Base-by-base conservation (phyloP, 148 eudicot species). In the Vaccinium corymbosum region DNA sequence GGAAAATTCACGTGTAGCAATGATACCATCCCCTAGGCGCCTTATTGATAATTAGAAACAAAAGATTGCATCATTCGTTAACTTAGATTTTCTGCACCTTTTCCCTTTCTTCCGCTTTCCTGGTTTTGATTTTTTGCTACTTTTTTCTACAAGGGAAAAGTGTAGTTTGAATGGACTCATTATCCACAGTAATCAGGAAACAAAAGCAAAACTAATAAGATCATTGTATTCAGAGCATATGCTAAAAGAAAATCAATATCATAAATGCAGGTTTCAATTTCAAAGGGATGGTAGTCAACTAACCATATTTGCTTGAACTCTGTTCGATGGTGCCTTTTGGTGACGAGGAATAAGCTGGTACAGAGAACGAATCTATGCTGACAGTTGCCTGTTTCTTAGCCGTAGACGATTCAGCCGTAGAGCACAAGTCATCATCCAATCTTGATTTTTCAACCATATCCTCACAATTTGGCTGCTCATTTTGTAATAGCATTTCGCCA, bases 331-430 rank as follows among this genome's bases (percentile, higher is more conserved):
- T 79, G 68, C 81, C 55, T 73, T 87, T 79, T 0, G 90, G 76
- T 55, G 88, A 80, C 0, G 78, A 80, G 62, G 91, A 88, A 90
- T 81, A 89, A 51, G 88, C 86, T 29, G 98, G 98, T 49, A 95
- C 98, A 80, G 89, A 89, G 86, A 92, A 92, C 7, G 93, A 87
- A 76, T 35, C 83, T 83, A 87, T 84, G 87, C 92, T 91, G 82
- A 89, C 83, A 5, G 89, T 91, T 0, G 85, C 75, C 79, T 87
- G 98, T 81, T 87, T 94, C 89, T 94, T 94, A 14, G 86, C 87
- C 2, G 94, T 85, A 35, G 93, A 88, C 25, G 99, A 97, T 88
- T 92, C 97, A 32, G 94, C 99, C 0, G 99, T 94, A 3, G 99
- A 94, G 86, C 90, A 88, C 90, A 90, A 72, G 80, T 95, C 97